phyloP scores from a whole-genome alignment of 2,329 filamentous ascomycete species.

The Orbilia ellipsospora region DNA sequence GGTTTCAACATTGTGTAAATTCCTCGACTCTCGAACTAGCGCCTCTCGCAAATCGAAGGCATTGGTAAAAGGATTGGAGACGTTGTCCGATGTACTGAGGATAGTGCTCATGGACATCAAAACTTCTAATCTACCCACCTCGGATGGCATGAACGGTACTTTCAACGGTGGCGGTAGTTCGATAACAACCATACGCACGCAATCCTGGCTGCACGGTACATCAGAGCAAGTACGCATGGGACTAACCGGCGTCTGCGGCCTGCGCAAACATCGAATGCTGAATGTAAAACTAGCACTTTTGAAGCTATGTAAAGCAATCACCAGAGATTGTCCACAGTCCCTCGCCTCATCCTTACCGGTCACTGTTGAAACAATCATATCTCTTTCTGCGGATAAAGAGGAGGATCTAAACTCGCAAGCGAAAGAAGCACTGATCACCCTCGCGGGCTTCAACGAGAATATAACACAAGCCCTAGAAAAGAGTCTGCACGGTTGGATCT shows the following conservation, averaged over 20 bases:
- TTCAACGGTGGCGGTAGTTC: conserved; percentile 37
- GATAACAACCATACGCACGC: conserved; percentile 46
- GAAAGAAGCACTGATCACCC: conserved; percentile 54
- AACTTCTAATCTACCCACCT: conserved; percentile 65
- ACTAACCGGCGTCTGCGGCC: conserved; percentile 78
- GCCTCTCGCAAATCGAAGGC: conserved; percentile 72
- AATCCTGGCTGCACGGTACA: conserved; percentile 81
- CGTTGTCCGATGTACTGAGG: conserved; percentile 69
- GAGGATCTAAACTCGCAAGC: conserved; percentile 59
- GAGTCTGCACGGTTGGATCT: conserved; percentile 72
- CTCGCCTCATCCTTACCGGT: conserved; percentile 76
- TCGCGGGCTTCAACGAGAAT: conserved; percentile 57
- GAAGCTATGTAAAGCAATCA: conserved; percentile 75
- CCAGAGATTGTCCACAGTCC: conserved; percentile 82
- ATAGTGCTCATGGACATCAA: conserved; percentile 71
- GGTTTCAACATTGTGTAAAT: conserved; percentile 81
- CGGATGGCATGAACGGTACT: conserved; percentile 56
- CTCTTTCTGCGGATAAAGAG: conserved; percentile 70
- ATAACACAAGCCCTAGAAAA: conserved; percentile 58
- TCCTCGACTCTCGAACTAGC: conserved; percentile 74
- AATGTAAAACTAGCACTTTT: conserved; percentile 77
- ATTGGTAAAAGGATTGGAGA: conserved; percentile 71
- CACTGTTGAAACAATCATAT: conserved; percentile 82
- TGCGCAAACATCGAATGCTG: conserved; percentile 75
- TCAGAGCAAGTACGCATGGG: conserved; percentile 83